phyloP scores from a whole-genome alignment of 1,284 basidiomycete genomes.

The Coniophora puteana region DNA sequence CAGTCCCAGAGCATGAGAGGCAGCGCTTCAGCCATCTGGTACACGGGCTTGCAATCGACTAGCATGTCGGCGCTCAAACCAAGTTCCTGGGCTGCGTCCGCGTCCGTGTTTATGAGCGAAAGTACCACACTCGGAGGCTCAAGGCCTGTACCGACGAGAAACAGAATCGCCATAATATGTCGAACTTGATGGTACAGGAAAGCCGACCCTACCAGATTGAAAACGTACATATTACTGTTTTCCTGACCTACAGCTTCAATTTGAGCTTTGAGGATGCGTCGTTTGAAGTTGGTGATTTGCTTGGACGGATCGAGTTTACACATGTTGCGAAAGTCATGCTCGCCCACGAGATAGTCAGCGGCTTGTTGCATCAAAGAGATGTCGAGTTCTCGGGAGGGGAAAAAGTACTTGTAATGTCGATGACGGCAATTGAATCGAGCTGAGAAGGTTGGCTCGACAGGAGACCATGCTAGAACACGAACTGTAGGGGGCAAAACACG shows the following conservation, averaged over 20 bases:
- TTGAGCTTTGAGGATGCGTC: constrained; percentile 63
- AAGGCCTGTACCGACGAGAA: constrained; percentile 83
- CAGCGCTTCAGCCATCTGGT: constrained; percentile 89
- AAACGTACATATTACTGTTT: constrained; percentile 56
- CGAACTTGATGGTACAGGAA: constrained; percentile 98
- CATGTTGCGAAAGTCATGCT: constrained; percentile 95
- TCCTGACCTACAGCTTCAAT: constrained; percentile 41
- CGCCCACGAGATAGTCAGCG: constrained; percentile 72
- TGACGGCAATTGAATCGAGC: constrained; percentile 85
- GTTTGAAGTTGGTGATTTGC: constrained; percentile 80
- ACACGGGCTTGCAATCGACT: constrained; percentile 78
- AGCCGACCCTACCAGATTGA: constrained; percentile 87
- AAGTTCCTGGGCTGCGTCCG: constrained; percentile 16
- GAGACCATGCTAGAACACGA: constrained; percentile 94
- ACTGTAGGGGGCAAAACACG: constrained; percentile 88
- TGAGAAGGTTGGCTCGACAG: constrained; percentile 79
- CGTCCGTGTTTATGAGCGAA: constrained; percentile 71
- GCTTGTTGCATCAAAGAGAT: constrained; percentile 76
- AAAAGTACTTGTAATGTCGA: constrained; percentile 99
- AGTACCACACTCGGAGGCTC: constrained; percentile 75
- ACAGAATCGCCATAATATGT: constrained; percentile 91
- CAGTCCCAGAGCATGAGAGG: constrained; percentile 95
- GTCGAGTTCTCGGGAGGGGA: constrained; percentile 65
- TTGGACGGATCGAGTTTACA: constrained; percentile 95
- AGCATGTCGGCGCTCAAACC: too few species aligned